Base-by-base conservation (phyloP, 2,329 filamentous ascomycete genomes). In the Madurella mycetomatis region DNA sequence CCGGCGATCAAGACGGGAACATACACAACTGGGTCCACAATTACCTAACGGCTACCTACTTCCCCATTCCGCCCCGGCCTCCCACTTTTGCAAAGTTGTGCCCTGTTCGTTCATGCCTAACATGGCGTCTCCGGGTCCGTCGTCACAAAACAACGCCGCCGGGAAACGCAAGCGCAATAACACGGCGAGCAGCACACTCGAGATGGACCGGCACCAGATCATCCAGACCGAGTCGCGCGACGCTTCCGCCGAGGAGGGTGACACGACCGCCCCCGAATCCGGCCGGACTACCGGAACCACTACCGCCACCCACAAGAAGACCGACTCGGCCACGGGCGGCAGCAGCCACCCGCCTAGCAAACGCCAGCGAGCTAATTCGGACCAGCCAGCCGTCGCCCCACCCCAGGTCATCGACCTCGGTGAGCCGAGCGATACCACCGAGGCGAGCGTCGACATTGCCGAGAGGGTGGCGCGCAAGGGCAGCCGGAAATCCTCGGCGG, bases 91-190 rank as follows among this genome's bases (percentile, higher is more conserved):
- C 19, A 39, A 34, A 19, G 16, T 2, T 8, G 18, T 19, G 11
- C 30, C 31, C 40, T 32, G 41, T 46, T 13, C 34, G 34, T 15
- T 37, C 18, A 19, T n/a, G 37, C 53, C 25, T 25, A 39, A 44
- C 58, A 87, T 87, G 84, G 80, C 84, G 30, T 85, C 84, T 31
- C 77, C 82, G 37, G 80, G 77, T 25, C 74, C 74, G 49, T 76
- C 78, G 18, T 73, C 77, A 54, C 73, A 77, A 30, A 48, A 46
- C 58, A 25, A 25, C 25, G 25, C 25, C 25, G 74, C 74, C 61
- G 80, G 79, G 64, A 96, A 96, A 79, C 87, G 92, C 73, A 96
- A 96, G 81, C 85, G 92, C 70, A 82, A 80, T 72, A 77, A 62
- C 67, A 76, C 58, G 67, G 73, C 58, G 34, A 15, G 11, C 61